Conservation (phyloP, 129 eudicot species). For the Sambucus nigra region DNA sequence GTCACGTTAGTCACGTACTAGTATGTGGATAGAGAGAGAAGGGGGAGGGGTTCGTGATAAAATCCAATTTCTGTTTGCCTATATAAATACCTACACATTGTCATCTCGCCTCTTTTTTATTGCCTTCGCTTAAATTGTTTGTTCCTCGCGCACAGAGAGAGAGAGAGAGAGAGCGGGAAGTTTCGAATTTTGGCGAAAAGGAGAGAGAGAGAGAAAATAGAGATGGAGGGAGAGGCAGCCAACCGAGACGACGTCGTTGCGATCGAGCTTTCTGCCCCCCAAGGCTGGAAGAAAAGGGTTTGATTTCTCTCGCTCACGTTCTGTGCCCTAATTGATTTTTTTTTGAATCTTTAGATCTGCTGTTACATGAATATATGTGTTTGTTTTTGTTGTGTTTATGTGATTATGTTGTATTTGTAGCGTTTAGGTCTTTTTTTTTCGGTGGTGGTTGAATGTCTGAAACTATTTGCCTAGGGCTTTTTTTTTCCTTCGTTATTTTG, state of each 20-base stretch:
- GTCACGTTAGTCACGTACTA: no score
- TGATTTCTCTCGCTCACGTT: not conserved
- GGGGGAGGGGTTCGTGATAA: no score
- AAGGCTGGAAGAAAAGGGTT: slow-evolving; percentile 34
- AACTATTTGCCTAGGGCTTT: not conserved
- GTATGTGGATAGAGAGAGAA: no score
- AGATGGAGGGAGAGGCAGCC: not conserved
- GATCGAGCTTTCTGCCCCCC: slow-evolving; percentile 29
- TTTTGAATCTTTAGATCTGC: not conserved
- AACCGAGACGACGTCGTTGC: slow-evolving; percentile 21
- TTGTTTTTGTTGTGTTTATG: not conserved
- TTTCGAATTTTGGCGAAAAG: not conserved
- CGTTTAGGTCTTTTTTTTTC: not conserved
- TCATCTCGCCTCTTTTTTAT: not conserved
- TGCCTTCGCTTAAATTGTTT: no score
- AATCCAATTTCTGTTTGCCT: not conserved
- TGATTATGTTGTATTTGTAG: not conserved
- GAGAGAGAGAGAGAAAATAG: not conserved
- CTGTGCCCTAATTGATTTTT: slow-evolving; percentile 1
- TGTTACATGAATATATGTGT: no score
- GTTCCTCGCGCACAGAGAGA: no score
- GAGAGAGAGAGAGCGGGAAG: not conserved
- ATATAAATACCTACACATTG: no score
- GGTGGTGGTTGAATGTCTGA: not conserved
- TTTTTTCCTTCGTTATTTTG: not conserved